Percentiles rank a stretch among this genome's conserved stretches.
Evolutionary conservation across 164 flowering plant species (phyloP).

Genomic region (Kalanchoe fedtschenkoi): DNA sequence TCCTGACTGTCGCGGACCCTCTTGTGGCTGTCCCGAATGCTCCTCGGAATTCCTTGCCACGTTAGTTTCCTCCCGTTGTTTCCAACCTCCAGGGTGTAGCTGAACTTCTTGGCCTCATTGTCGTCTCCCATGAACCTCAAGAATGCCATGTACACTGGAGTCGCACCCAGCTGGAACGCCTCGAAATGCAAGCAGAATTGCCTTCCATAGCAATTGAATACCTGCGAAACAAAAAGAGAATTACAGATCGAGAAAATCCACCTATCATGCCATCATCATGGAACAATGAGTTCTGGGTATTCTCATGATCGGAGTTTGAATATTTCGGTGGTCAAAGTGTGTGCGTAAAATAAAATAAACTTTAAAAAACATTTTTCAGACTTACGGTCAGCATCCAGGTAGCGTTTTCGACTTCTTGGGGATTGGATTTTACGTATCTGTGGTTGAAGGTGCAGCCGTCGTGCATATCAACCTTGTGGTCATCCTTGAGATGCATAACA

Average conservation of each 20-base stretch:
- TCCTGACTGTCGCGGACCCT: constrained; percentile 63
- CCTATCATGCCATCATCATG: no score
- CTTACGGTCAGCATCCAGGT: constrained; percentile 74
- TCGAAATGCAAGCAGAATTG: constrained; percentile 71
- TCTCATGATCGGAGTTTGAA: no score
- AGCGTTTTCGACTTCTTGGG: constrained; percentile 54
- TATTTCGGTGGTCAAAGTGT: no score
- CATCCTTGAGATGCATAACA: constrained; percentile 49
- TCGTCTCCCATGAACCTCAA: constrained; percentile 73
- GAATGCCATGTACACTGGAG: constrained; percentile 73
- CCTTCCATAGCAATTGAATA: constrained; percentile 55
- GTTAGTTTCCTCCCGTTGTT: constrained; percentile 46
- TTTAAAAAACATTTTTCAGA: no score
- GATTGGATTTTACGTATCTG: constrained; percentile 57
- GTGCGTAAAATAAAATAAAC: no score
- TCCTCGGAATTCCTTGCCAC: constrained; percentile 74
- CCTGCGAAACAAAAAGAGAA: no score
- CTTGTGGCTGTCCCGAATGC: constrained; percentile 58
- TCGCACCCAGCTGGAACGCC: constrained; percentile 48
- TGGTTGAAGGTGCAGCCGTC: constrained; percentile 62
- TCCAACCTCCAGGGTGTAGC: constrained; percentile 60
- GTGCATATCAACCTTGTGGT: constrained; percentile 77
- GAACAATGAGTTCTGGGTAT: background rate
- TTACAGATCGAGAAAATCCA: no score
- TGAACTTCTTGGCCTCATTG: constrained; percentile 48